Percentiles rank a stretch among this genome's conserved stretches.
Evolutionary conservation across 352 stramenopile genomes (phyloP).

Genomic region (Pythium biforme): DNA sequence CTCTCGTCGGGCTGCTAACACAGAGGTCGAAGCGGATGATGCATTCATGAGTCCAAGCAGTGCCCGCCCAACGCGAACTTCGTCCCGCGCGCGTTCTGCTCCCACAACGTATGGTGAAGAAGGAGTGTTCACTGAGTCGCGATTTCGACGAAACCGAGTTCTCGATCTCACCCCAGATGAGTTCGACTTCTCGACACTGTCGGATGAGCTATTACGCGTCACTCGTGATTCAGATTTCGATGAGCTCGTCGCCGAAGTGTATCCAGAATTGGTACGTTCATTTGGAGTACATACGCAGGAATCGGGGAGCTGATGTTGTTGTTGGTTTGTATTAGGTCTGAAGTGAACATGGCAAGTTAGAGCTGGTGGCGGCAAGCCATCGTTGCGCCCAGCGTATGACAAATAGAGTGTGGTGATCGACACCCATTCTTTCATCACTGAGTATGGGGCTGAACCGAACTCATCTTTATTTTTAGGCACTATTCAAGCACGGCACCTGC

Average conservation of each 20-base stretch:
- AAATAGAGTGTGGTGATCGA: background rate
- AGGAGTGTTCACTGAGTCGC: background rate
- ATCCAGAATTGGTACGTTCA: conserved; percentile 26
- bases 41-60: background rate
- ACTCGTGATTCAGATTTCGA: conserved; percentile 25
- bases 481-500: background rate
- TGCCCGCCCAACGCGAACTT: background rate
- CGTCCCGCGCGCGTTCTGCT: conserved; percentile 2
- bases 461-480: conserved; percentile 2
- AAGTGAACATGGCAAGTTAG: background rate
- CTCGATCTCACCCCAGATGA: conserved; percentile 12
- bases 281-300: too few species aligned
- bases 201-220: conserved; percentile 2
- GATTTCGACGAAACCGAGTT: conserved; percentile 10
- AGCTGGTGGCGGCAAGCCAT: background rate
- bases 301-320: background rate
- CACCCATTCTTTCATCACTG: background rate
- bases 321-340: background rate
- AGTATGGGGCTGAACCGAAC: conserved; percentile 2
- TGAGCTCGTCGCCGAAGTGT: conserved; percentile 17
- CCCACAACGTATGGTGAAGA: background rate
- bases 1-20: conserved; percentile 8
- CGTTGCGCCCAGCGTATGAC: background rate
- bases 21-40: background rate
- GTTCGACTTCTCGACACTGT: conserved; percentile 12